phyloP scores from a whole-genome alignment of 2,329 filamentous ascomycete species.

The Parafenestella ontariensis region DNA sequence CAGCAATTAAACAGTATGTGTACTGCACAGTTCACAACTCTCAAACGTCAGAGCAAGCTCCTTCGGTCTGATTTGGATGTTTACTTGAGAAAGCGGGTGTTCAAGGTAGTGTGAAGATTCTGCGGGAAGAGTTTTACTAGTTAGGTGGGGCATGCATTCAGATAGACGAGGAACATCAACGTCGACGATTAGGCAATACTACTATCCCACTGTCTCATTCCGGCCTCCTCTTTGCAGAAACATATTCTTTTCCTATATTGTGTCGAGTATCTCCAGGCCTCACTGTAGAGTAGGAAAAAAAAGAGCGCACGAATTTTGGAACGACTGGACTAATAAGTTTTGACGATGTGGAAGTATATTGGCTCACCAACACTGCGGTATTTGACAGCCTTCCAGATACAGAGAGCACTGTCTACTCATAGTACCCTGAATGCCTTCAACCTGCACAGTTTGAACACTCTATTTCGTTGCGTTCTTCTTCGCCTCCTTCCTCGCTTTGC shows the following conservation, averaged over 20 bases:
- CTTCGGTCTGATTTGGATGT: not conserved
- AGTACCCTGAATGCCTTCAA: not conserved
- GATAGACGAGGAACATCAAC: not conserved
- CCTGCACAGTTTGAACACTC: not conserved
- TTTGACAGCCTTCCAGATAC: not conserved
- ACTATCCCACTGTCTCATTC: not conserved
- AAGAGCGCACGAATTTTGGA: not conserved
- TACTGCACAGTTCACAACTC: not conserved
- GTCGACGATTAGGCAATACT: not conserved
- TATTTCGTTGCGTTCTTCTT: not conserved
- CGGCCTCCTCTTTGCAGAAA: not conserved
- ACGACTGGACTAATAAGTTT: not conserved
- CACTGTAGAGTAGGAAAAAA: not conserved
- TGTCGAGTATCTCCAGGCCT: not conserved
- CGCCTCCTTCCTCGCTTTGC: slow-evolving; percentile 6
- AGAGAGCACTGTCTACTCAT: not conserved
- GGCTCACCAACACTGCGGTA: not conserved
- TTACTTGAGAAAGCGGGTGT: not conserved
- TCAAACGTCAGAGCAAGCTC: not conserved
- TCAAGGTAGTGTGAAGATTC: not conserved
- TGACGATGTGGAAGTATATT: not conserved
- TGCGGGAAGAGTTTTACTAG: not conserved
- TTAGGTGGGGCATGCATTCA: not conserved
- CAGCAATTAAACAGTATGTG: not conserved
- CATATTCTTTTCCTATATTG: not conserved